Evolutionary conservation across 257 asterid genomes (phyloP), one percentile per base, ranked within the genome.

Genomic region (Leptodermis oblonga): DNA sequence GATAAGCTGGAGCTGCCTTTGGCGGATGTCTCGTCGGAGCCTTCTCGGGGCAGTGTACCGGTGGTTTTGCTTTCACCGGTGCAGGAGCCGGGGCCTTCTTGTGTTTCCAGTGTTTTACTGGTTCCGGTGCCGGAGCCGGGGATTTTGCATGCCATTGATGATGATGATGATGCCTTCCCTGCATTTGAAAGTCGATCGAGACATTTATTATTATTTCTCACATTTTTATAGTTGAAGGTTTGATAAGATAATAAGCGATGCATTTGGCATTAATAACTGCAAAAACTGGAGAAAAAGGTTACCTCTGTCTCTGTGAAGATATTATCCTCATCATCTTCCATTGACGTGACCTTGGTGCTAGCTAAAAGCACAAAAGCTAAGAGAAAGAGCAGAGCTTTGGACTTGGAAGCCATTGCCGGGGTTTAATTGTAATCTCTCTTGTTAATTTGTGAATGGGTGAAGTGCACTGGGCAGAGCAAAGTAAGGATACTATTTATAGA

Each of bases 291-390:
- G n/a, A 48, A 3, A 34, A 20, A 14, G 20, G 31, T 55, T 58
- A 71, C 75, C 75, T 71, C 55, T 1, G 11, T 39, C 75, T 71
- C 55, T 1, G 11, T 39, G 45, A 41, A 9, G 20, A 3, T 49
- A 3, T 17, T 54, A 37, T 36, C 70, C 62, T 62, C 45, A 3
- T 17, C 64, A 37, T 36, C 70, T 71, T 62, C 45, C 4, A 4
- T 5, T 30, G 74, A 71, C 2, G 54, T 11, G 45, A 72, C 76
- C 76, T 13, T 41, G 15, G 64, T 62, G 76, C 55, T 71, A 18
- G 36, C 30, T 1, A 62, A 64, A 18, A 71, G 64, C 45, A 71
- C 70, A 10, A 51, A 36, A 12, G 70, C 75, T 37, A 71, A 30
- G 56, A 71, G 70, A 71, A 62, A 23, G 33, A 62, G 20, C 28